Evolutionary conservation across 441 rosid species (phyloP).

Genomic region (Eruca vesicaria): DNA sequence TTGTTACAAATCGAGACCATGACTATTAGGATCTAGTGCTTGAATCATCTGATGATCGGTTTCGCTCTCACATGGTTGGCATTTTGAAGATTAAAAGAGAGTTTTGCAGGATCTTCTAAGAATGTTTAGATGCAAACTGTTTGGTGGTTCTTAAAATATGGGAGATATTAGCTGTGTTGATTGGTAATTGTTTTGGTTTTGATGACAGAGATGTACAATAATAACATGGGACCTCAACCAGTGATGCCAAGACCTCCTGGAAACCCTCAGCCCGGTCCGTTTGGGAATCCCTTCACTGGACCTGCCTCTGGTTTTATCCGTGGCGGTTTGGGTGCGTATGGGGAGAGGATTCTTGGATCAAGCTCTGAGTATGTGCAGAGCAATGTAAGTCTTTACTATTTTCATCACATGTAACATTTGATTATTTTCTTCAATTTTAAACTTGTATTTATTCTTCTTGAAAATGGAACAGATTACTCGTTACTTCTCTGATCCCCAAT

Average conservation of each 20-base stretch:
- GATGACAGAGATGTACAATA: constrained; percentile 62
- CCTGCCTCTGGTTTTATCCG: constrained; percentile 91
- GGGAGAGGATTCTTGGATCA: constrained; percentile 79
- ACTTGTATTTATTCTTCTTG: background rate
- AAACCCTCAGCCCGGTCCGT: constrained; percentile 71
- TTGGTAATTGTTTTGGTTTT: constrained; percentile 16
- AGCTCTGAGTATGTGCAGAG: constrained; percentile 99
- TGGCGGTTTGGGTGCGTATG: constrained; percentile 88
- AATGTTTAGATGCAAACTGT: background rate
- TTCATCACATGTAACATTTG: background rate
- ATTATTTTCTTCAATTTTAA: background rate
- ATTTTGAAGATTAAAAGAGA: background rate
- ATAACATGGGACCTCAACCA: constrained; percentile 65
- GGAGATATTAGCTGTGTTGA: background rate
- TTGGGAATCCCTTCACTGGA: constrained; percentile 86
- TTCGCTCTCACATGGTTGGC: too few relatives aligned
- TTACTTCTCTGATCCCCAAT: constrained; percentile 91
- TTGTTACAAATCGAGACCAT: background rate
- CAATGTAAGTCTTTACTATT: constrained; percentile 58
- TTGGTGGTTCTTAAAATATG: background rate
- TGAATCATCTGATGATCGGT: background rate
- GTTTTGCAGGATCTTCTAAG: background rate
- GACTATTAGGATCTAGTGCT: background rate
- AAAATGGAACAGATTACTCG: constrained; percentile 68
- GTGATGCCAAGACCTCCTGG: constrained; percentile 67